These are phyloP conservation scores for Trichoderma koningii DNA, from an alignment of 2,329 filamentous ascomycete species.

Conservation along the genomic window DNA sequence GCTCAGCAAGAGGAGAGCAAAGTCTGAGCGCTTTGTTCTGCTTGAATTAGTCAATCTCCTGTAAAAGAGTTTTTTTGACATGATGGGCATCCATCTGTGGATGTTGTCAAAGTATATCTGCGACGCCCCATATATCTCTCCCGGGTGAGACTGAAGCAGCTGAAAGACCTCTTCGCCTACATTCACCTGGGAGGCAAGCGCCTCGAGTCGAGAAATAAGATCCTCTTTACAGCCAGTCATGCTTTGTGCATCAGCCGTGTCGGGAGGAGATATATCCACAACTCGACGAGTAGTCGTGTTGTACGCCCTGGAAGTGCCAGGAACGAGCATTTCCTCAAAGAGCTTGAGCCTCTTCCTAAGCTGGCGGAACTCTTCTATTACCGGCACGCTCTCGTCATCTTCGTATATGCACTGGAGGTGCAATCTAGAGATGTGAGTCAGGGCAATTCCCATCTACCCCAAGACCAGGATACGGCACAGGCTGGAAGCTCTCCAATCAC, in stretches of 20 bases:
- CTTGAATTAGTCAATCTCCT: slow-evolving; percentile 18
- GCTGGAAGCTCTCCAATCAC: neutral
- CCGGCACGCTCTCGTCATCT: slow-evolving; percentile 13
- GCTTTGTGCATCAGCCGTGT: neutral
- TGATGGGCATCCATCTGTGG: slow-evolving; percentile 26
- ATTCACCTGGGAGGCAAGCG: neutral
- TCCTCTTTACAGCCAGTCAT: neutral
- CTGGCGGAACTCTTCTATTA: slow-evolving; percentile 24
- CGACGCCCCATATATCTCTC: slow-evolving; percentile 19
- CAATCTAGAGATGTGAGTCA: neutral
- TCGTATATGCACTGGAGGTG: slow-evolving; percentile 22
- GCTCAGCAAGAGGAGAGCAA: slow-evolving; percentile 19
- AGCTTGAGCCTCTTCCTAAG: slow-evolving; percentile 21
- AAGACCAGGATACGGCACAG: neutral
- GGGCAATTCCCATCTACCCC: neutral
- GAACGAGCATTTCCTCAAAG: slow-evolving; percentile 15
- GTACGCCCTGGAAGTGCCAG: slow-evolving; percentile 1
- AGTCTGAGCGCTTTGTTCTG: slow-evolving; percentile 19
- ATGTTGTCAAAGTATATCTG: slow-evolving; percentile 22
- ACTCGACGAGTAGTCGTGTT: neutral
- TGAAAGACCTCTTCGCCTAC: slow-evolving; percentile 22
- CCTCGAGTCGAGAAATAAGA: slow-evolving; percentile 17
- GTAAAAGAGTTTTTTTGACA: slow-evolving; percentile 23
- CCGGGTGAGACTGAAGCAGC: slow-evolving; percentile 20
- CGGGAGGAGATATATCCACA: neutral